Evolutionary conservation across 805 yeast species (phyloP).

Genomic region (Ogataea ramenticola): DNA sequence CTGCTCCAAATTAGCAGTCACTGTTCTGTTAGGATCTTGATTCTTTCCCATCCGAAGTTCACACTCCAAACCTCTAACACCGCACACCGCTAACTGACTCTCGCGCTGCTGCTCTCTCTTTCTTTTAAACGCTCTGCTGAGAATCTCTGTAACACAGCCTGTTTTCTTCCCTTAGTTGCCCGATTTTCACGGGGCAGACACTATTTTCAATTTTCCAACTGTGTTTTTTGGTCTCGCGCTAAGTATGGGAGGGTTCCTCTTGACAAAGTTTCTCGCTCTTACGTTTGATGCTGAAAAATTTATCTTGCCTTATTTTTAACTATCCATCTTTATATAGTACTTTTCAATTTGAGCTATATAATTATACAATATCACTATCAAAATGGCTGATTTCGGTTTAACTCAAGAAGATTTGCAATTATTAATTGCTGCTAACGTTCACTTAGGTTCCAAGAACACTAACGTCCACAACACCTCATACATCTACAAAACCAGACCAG

Average conservation of each 20-base stretch:
- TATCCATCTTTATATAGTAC: neutral
- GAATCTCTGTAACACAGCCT: too few relatives aligned
- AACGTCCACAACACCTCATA: slow-evolving; percentile 97
- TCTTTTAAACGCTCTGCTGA: too few relatives aligned
- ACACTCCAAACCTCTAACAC: too few relatives aligned
- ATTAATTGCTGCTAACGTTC: slow-evolving; percentile 98
- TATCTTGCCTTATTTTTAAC: neutral
- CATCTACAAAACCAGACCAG: slow-evolving; percentile 98
- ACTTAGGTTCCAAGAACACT: slow-evolving; percentile 99
- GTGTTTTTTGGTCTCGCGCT: neutral
- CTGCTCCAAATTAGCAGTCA: too few relatives aligned
- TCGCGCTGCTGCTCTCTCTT: too few relatives aligned
- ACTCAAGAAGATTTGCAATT: slow-evolving; percentile 98
- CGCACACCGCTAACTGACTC: too few relatives aligned
- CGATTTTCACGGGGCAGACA: neutral
- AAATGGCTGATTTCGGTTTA: slow-evolving; percentile 30
- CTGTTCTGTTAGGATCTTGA: too few relatives aligned
- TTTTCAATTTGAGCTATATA: too few relatives aligned
- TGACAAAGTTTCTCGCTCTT: neutral
- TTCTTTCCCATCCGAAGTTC: too few relatives aligned
- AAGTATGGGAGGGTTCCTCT: neutral
- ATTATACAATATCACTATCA: neutral
- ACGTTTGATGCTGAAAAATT: neutral
- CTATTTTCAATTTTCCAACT: neutral
- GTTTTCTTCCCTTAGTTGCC: neutral